Percentiles rank a stretch among this genome's conserved stretches.
Evolutionary conservation across 2,329 filamentous ascomycete species (phyloP).

Genomic region (Colletotrichum sidae): DNA sequence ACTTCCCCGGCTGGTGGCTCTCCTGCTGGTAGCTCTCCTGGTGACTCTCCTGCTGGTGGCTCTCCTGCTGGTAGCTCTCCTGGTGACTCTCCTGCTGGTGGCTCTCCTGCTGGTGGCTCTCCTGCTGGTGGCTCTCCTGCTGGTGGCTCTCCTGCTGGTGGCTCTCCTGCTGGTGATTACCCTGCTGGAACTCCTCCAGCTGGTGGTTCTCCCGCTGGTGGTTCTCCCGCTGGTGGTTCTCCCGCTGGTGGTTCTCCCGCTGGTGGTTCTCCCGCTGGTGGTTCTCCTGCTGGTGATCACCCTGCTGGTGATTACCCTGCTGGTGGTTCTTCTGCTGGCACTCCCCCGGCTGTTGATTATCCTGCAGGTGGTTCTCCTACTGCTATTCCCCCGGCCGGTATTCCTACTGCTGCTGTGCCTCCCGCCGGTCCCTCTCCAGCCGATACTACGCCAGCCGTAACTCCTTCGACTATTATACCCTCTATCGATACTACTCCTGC

Average conservation of each 20-base stretch:
- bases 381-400: background rate
- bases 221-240: background rate
- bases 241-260: background rate
- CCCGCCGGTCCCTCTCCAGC: slow-evolving; percentile 3
- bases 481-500: background rate
- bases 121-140: background rate
- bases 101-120: background rate
- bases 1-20: background rate
- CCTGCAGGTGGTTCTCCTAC: background rate
- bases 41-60: background rate
- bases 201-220: background rate
- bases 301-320: background rate
- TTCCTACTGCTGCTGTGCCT: background rate
- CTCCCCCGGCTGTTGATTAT: background rate
- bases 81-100: background rate
- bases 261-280: background rate
- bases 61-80: background rate
- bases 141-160: background rate
- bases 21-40: slow-evolving; percentile 1
- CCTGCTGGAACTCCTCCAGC: too few species aligned
- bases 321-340: background rate
- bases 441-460: background rate
- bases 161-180: background rate
- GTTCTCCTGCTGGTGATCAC: too few species aligned
- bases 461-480: background rate